Conservation (phyloP, 768 basidiomycete species). For the Guyanaporus albipodus region DNA sequence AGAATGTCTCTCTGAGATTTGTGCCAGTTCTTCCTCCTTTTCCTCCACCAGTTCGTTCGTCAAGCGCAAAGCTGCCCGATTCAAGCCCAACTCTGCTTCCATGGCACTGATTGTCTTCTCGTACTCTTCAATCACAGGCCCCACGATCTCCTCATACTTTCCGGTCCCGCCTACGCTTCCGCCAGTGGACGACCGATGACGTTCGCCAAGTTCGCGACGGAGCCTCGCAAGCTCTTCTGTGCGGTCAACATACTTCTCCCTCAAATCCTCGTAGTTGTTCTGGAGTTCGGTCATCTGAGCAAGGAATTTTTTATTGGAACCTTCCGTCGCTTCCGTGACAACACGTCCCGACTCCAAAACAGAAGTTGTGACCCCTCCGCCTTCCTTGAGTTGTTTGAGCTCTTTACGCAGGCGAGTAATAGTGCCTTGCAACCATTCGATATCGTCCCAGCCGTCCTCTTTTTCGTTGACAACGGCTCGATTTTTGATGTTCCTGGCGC, state of each 20-base stretch:
- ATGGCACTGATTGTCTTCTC: slow-evolving; percentile 95
- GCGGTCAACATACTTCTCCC: slow-evolving; percentile 81
- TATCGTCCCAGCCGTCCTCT: slow-evolving; percentile 98
- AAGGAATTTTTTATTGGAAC: slow-evolving; percentile 70
- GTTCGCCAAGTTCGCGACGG: slow-evolving; percentile 74
- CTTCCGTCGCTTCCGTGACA: slow-evolving; percentile 43
- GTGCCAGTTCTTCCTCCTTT: slow-evolving; percentile 76
- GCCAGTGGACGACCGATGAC: slow-evolving; percentile 52
- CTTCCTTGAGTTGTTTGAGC: slow-evolving; percentile 74
- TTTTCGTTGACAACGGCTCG: slow-evolving; percentile 86
- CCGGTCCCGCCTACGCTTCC: slow-evolving; percentile 66
- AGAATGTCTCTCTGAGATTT: slow-evolving; percentile 63
- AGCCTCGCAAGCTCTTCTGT: slow-evolving; percentile 84
- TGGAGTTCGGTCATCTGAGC: slow-evolving; percentile 81
- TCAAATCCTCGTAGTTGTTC: slow-evolving; percentile 79
- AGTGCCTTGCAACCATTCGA: slow-evolving; percentile 91
- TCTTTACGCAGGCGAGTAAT: slow-evolving; percentile 85
- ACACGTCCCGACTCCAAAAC: slow-evolving; percentile 28
- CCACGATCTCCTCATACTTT: slow-evolving; percentile 90
- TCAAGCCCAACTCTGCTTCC: slow-evolving; percentile 88
- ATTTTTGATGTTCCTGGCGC: slow-evolving; percentile 97
- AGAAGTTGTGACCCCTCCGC: slow-evolving; percentile 35
- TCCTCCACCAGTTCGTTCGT: slow-evolving; percentile 93
- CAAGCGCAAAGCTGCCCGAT: slow-evolving; percentile 80
- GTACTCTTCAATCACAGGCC: slow-evolving; percentile 97